A percentile compares a stretch with the other conserved stretches of the same genome.
Evolutionary conservation across 73 alveolate species (phyloP).

Genomic region (Paramecium primaurelia): DNA sequence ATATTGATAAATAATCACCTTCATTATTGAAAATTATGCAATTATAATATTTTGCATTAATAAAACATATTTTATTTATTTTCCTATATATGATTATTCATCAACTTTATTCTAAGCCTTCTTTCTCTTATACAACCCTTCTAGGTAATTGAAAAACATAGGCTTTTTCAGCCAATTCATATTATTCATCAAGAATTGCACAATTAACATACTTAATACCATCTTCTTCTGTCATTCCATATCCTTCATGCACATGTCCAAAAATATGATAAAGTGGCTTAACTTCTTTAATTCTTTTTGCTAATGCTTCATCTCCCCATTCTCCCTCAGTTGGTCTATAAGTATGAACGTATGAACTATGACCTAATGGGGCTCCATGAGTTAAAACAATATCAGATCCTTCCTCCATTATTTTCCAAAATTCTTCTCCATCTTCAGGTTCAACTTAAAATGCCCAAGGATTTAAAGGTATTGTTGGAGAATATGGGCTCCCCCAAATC

Average conservation of each 20-base stretch:
- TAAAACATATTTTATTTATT: no score
- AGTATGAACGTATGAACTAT: background rate
- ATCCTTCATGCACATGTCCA: constrained; percentile 40
- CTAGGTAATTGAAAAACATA: background rate
- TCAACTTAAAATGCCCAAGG: constrained; percentile 62
- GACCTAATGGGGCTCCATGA: background rate
- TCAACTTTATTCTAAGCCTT: background rate
- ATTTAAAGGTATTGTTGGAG: background rate
- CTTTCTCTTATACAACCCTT: background rate
- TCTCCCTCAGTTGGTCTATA: background rate
- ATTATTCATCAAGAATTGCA: background rate
- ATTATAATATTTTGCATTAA: no score
- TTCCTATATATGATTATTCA: no score
- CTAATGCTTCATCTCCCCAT: background rate
- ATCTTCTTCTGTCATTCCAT: background rate
- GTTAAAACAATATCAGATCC: constrained; percentile 25
- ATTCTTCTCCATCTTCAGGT: constrained; percentile 2
- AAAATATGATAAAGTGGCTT: constrained; percentile 4
- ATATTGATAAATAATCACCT: no score
- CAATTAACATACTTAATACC: background rate
- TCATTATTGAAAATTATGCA: no score
- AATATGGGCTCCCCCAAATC: constrained; percentile 69
- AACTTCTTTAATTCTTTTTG: background rate
- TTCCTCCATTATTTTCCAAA: background rate
- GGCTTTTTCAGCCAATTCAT: background rate